Percentiles rank a stretch among this genome's conserved stretches.
phyloP scores from a whole-genome alignment of 331 rosid genomes.

The Rhamnella rubrinervis region DNA sequence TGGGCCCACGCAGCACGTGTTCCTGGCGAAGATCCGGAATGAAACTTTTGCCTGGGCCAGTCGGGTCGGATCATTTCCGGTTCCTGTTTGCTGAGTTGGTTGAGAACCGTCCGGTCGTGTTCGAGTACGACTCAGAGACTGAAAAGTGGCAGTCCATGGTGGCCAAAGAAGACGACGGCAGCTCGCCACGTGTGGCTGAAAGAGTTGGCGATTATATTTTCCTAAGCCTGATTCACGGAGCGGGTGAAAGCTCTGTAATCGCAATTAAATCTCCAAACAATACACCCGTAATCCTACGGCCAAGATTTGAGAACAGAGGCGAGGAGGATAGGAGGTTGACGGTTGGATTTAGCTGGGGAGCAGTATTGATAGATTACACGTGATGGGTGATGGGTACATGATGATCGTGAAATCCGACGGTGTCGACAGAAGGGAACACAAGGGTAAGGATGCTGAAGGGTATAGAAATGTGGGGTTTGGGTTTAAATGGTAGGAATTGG shows the following conservation, averaged over 20 bases:
- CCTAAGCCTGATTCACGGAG: constrained; percentile 37
- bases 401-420: constrained; percentile 48
- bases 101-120: constrained; percentile 37
- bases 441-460: constrained; percentile 34
- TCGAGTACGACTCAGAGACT: constrained; percentile 35
- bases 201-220: constrained; percentile 17
- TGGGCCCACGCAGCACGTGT: constrained; percentile 69
- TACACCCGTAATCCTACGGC: constrained; percentile 37
- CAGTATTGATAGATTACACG: constrained; percentile 47
- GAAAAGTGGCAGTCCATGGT: constrained; percentile 46
- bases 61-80: constrained; percentile 37
- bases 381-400: constrained; percentile 68
- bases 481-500: constrained; percentile 41
- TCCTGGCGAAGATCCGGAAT: constrained; percentile 67
- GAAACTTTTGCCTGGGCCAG: constrained; percentile 43
- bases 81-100: constrained; percentile 60
- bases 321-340: constrained; percentile 10
- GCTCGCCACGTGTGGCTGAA: constrained; percentile 26
- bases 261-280: constrained; percentile 8
- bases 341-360: constrained; percentile 51
- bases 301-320: constrained; percentile 20
- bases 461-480: constrained; percentile 56
- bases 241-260: constrained; percentile 43
- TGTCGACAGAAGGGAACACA: not conserved
- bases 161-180: constrained; percentile 14